Evolutionary conservation across 768 basidiomycete species (phyloP), one percentile per base, ranked within the genome.

Genomic region (Mycena galericulata): DNA sequence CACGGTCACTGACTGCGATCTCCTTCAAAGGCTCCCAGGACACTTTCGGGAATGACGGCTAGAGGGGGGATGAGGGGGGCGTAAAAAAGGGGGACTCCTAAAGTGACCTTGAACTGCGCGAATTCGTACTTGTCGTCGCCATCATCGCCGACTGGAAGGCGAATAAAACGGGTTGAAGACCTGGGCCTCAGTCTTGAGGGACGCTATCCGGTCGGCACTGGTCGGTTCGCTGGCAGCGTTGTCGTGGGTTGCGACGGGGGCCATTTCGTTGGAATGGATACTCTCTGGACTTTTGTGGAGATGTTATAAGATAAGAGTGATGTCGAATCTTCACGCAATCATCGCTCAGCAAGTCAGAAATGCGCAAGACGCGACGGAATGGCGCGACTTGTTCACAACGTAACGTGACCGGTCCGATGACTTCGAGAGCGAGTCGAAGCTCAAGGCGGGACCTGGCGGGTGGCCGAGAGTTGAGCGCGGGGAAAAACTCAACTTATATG

Each of bases 161-260:
- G 89, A 90, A 71, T 92, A 91, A 78, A 92, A 92, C 0, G 89
- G 88, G 73, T 92, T 91, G 79, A 88, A 79, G 38, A 84, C 67
- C 61, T 80, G 76, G 20, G 17, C 62, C 15, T 73, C 71, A 17
- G 67, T 72, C 70, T 82, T 72, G 41, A 73, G 67, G 9, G 59
- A 72, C n/a, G 72, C 75, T 26, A 66, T 58, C 29, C 65, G 65
- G 15, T 74, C 70, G 27, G 65, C 71, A 58, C 72, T 51, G n/a
- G 68, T 76, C 11, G 60, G 58, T 55, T 65, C 74, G 24, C 61
- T 45, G 32, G 63, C 24, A 55, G 67, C 29, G 32, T 70, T 59
- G 53, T 85, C 81, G 59, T 79, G 70, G 34, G 83, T 86, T 67
- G 86, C 84, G 36, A 86, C 84, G 27, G 87, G 85, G 57, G 88